Base-by-base conservation (phyloP, 805 yeast genomes). In the Suhomyces tanzawaensis region DNA sequence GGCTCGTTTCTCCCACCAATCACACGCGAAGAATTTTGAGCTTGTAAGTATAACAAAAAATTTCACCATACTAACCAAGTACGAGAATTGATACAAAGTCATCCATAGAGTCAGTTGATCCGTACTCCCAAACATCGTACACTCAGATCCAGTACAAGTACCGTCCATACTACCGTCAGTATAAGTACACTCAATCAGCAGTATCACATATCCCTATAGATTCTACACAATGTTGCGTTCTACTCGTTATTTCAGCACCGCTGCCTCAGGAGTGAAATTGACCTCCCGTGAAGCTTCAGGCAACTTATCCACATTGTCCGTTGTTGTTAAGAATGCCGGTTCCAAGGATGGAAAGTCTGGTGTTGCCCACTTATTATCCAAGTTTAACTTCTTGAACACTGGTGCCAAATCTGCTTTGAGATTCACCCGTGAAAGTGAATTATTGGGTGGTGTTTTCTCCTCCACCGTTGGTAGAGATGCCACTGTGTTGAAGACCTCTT, bases 401-500 rank as follows among this genome's bases (percentile, higher is more conserved):
- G 73, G 74, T 45, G 64, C 79, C 53, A 87, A 88, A 65, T 84
- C 96, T 14, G 96, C 93, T 17, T 76, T 93, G 61, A 85, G 98
- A 72, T 74, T 90, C 57, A 85, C 89, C 58, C 85, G 99, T 69
- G 99, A 93, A 71, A 71, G 90, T 36, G 99, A 91, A 72, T 78
- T 93, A 49, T 74, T 91, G 49, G 98, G 99, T 51, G 98, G 96
- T 60, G 67, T 66, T 44, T 77, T 88, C 64, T 58, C 75, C 34
- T 72, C 95, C 31, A 55, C 59, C 40, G 82, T 88, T 52, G 80
- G 85, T 64, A 84, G 96, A 73, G 98, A 93, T 62, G 73, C 82
- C 54, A 77, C 93, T 48, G 78, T 85, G 45, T 77, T 91, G 57
- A 76, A 78, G 51, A 82, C 98, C 43, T 74, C 77, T 52, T 93